Evolutionary conservation across 75 land plant genomes (phyloP), one percentile per base, ranked within the genome.

Genomic region (Picea glauca): DNA sequence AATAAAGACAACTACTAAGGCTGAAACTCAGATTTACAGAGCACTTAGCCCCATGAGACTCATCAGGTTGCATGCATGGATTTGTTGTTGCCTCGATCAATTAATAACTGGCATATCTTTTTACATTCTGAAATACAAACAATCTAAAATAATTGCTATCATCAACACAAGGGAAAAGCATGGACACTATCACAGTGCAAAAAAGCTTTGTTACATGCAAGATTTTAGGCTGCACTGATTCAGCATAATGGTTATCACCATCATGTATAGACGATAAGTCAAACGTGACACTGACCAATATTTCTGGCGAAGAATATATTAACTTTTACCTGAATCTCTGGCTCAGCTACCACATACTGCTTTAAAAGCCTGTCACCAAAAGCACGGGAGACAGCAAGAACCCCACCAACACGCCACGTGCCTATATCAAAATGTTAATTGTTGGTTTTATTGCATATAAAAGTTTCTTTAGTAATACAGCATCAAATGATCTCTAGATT

Each of bases 401-500:
- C 83, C 26, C 84, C 84, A 9, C 84, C 83, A 54, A 83, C 84
- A 35, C 84, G 62, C 84, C 84, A 83, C 13, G 82, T 83, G n/a
- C 84, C 84, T 83, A 74, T 65, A 78, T 18, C 26, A 40, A 70
- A 8, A 43, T 43, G 23, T 13, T 0, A 76, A 33, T 31, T 26
- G 17, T 66, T 76, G 26, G n/a, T 13, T 76, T 2, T 31, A 43
- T 20, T 70, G 56, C 54, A 43, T 50, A 70, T 70, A 17, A 9
- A 50, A 79, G 20, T 30, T 74, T 56, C 31, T 72, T n/a, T 54
- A 5, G 56, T 31, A 79, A 38, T 38, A 18, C 54, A 62, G 68
- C 3, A 7, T 78, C 65, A 63, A 40, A 40, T 9, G n/a, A 75
- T 30, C 62, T 7, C 77, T 26, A 26, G 5, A 6, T 54, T 8